A percentile compares a stretch with the other conserved stretches of the same genome.
phyloP scores from a whole-genome alignment of 1,284 basidiomycete genomes.

The Hemileia vastatrix region DNA sequence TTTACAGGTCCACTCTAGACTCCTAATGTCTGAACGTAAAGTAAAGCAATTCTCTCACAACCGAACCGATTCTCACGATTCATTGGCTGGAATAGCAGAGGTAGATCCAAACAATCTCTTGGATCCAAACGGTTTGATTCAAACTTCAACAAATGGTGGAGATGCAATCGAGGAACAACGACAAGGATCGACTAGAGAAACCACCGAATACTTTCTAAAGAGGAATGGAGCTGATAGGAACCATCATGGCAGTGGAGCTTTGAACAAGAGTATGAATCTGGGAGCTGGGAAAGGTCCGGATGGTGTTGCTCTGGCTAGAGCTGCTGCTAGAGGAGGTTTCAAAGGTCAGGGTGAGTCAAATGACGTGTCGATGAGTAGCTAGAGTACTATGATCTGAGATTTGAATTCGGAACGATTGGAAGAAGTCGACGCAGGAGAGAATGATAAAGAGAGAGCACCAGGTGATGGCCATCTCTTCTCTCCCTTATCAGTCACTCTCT shows the following conservation, averaged over 20 bases:
- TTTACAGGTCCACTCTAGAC: not conserved
- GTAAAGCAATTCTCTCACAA: not conserved
- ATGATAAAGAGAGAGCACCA: too few species aligned
- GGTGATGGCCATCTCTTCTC: too few species aligned
- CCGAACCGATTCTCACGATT: not conserved
- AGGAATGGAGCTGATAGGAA: constrained; percentile 24
- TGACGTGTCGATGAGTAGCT: not conserved
- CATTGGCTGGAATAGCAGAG: not conserved
- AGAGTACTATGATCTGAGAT: too few species aligned
- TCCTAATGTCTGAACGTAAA: not conserved
- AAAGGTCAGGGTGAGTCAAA: constrained; percentile 21
- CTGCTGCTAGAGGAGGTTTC: constrained; percentile 31
- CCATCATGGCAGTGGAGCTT: not conserved
- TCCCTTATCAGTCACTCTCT: too few species aligned
- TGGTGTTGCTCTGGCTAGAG: constrained; percentile 31
- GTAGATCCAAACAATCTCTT: not conserved
- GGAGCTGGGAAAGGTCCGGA: constrained; percentile 33
- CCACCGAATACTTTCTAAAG: constrained; percentile 19
- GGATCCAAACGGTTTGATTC: too few species aligned
- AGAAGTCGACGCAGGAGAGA: too few species aligned
- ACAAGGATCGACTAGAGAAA: constrained; percentile 17
- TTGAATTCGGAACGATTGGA: too few species aligned
- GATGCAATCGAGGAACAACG: not conserved
- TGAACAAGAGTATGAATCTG: constrained; percentile 28
- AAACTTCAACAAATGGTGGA: constrained; percentile 7